Evolutionary conservation across 2,329 filamentous ascomycete genomes (phyloP).

Genomic region (Penicillium capsulatum): DNA sequence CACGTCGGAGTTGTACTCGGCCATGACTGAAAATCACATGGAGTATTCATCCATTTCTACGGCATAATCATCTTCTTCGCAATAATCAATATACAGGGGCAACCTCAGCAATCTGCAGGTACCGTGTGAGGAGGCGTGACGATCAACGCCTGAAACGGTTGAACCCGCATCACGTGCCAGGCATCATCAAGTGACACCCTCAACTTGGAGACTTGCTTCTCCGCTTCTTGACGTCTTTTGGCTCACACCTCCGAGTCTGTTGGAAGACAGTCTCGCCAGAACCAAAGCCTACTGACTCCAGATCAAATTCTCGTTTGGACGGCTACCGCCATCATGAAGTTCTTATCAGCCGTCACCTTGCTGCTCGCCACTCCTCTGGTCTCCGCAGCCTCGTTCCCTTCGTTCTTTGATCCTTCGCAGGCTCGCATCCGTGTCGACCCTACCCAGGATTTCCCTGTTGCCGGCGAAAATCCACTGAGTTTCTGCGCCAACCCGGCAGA

Average conservation of each 20-base stretch:
- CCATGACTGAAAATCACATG: too few species aligned
- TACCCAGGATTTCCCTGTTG: constrained; percentile 58
- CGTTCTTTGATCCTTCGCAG: constrained; percentile 50
- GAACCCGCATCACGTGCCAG: constrained; percentile 1
- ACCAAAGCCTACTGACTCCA: background rate
- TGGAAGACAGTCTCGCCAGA: background rate
- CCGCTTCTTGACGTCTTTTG: background rate
- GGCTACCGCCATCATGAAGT: constrained; percentile 36
- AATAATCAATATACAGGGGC: too few species aligned
- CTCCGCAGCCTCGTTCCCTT: constrained; percentile 41
- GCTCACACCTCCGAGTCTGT: background rate
- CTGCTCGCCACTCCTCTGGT: constrained; percentile 46
- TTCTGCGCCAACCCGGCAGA: constrained; percentile 68
- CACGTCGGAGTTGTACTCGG: too few species aligned
- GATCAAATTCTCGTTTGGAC: background rate
- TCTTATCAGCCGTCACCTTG: constrained; percentile 37
- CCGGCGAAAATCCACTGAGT: constrained; percentile 78
- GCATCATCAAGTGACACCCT: constrained; percentile 7
- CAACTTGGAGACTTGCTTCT: background rate
- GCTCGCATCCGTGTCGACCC: constrained; percentile 47
- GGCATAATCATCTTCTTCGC: constrained; percentile 12
- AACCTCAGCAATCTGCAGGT: constrained; percentile 1
- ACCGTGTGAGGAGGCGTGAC: constrained; percentile 3
- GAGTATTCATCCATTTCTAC: too few species aligned
- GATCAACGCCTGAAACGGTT: constrained; percentile 5